phyloP scores from a whole-genome alignment of 306 rosid species.

The Mimosa pudica region DNA sequence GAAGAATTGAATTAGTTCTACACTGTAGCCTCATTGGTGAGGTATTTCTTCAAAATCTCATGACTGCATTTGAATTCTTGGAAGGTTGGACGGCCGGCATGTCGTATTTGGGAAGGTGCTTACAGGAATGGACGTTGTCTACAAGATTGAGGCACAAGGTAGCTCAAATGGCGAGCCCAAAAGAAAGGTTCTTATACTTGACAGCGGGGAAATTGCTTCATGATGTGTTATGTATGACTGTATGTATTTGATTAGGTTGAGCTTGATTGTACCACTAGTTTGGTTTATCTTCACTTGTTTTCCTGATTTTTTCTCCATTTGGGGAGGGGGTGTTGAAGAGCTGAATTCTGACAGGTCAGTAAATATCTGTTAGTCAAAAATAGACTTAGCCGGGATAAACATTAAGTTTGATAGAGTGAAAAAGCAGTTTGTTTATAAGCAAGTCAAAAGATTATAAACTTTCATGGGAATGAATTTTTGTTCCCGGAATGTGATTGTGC shows the following conservation, averaged over 20 bases:
- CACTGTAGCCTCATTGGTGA: not conserved
- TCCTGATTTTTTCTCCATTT: not conserved
- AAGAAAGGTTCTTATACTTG: slow-evolving; percentile 34
- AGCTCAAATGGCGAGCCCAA: slow-evolving; percentile 47
- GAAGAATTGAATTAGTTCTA: not conserved
- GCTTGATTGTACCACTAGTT: not conserved
- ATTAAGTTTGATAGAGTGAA: not conserved
- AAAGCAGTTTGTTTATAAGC: not conserved
- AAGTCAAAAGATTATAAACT: not conserved
- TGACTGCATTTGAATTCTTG: slow-evolving; percentile 6
- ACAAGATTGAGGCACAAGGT: slow-evolving; percentile 55
- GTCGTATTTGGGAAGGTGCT: slow-evolving; percentile 54
- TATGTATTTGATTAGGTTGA: not conserved
- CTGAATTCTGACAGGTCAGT: not conserved
- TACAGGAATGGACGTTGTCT: slow-evolving; percentile 48
- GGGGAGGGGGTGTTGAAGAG: not conserved
- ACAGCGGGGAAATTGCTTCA: slow-evolving; percentile 52
- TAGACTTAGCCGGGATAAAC: not conserved
- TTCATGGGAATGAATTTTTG: not conserved
- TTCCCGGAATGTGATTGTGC: not conserved
- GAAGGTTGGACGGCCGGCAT: slow-evolving; percentile 73
- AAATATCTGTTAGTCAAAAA: not conserved
- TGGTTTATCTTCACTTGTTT: not conserved
- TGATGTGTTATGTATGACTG: not conserved
- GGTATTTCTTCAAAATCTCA: slow-evolving; percentile 13